phyloP scores from a whole-genome alignment of 1,139 yeast species.

The Suhomyces taliae region DNA sequence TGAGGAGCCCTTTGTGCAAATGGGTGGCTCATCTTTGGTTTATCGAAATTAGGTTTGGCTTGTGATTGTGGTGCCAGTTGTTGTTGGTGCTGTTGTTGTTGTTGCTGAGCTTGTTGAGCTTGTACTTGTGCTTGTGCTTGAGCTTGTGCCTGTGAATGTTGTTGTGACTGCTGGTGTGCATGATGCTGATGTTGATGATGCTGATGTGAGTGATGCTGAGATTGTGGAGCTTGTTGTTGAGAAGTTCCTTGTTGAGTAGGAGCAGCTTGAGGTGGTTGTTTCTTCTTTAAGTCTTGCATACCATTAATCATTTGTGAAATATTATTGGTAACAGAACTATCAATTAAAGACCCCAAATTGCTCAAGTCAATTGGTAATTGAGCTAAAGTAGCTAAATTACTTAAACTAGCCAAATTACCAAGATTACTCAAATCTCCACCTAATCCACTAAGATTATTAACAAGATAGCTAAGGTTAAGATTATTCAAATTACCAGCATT shows the following conservation, averaged over 20 bases:
- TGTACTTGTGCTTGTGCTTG: not conserved
- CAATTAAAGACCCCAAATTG: constrained; percentile 34
- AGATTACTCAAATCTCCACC: constrained; percentile 35
- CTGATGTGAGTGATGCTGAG: constrained; percentile 1
- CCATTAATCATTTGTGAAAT: constrained; percentile 3
- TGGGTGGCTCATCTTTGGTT: constrained; percentile 2
- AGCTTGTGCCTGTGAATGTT: no score
- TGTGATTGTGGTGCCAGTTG: not conserved
- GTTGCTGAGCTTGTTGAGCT: not conserved
- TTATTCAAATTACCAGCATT: constrained; percentile 49
- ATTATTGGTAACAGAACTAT: constrained; percentile 11
- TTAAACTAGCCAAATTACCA: constrained; percentile 42
- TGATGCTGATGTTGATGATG: constrained; percentile 7
- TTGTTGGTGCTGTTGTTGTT: not conserved
- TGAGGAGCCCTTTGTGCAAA: constrained; percentile 2
- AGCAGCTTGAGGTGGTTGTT: not conserved
- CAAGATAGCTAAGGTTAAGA: constrained; percentile 45
- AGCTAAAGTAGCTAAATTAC: constrained; percentile 46
- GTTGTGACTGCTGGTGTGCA: not conserved
- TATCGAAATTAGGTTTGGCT: not conserved
- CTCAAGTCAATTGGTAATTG: constrained; percentile 45
- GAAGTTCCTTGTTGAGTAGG: not conserved
- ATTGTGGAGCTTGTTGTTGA: not conserved
- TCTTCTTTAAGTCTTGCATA: not conserved
- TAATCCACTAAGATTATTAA: constrained; percentile 41